A percentile compares a stretch with the other conserved stretches of the same genome.
Conservation (phyloP, 345 rosid genomes). For the Eucalyptus pauciflora region DNA sequence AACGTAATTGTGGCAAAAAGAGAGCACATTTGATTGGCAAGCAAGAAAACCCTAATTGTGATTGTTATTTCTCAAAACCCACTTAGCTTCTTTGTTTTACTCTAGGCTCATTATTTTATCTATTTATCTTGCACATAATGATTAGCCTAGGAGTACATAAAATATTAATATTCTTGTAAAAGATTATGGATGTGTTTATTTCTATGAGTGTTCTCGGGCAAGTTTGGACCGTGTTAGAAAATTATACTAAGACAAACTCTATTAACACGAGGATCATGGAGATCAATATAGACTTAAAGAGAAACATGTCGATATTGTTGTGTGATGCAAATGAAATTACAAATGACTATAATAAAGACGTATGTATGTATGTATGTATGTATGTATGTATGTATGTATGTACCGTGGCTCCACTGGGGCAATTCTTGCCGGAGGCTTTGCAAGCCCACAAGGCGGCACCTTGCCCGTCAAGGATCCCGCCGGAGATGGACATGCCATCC, state of each 20-base stretch:
- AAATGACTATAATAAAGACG: neutral
- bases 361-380: no score
- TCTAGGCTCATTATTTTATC: neutral
- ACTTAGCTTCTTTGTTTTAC: no score
- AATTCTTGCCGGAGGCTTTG: conserved; percentile 32
- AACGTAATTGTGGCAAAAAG: neutral
- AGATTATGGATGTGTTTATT: neutral
- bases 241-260: neutral
- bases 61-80: neutral
- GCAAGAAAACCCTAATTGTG: neutral
- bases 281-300: neutral
- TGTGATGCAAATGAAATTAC: neutral
- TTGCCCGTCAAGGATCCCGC: conserved; percentile 16
- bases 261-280: neutral
- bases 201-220: neutral
- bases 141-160: neutral
- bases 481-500: conserved; percentile 12
- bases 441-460: conserved; percentile 28
- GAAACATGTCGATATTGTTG: neutral
- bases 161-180: neutral
- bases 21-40: neutral
- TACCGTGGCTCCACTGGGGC: conserved; percentile 73
- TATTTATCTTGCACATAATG: neutral
- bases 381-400: neutral
- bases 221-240: neutral